Evolutionary conservation across 2,329 filamentous ascomycete species (phyloP), one percentile per base, ranked within the genome.

Genomic region (Hypoxylon sp.): DNA sequence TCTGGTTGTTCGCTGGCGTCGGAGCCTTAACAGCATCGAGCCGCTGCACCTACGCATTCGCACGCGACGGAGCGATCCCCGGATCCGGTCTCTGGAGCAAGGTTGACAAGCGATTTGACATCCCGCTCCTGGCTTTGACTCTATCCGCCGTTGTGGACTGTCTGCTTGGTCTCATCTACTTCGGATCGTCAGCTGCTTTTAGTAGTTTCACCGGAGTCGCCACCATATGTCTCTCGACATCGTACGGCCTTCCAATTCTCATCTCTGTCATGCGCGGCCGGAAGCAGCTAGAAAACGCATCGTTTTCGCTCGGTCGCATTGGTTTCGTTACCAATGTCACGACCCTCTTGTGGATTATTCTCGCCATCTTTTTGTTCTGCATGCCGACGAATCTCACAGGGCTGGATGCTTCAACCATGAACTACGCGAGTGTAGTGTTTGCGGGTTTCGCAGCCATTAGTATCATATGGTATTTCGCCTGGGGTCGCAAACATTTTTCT

Each of bases 121-220:
- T 92, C 45, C 89, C 90, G 0, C 73, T 93, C 1, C 84, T 78
- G 75, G 87, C 85, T 1, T 77, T 92, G 5, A 73, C 84, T 2
- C 76, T 92, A 2, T 90, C 87, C 0, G 86, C 87, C 0, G 65
- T 77, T 0, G 82, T 92, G 31, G 84, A 89, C 68, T 88, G 83
- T 60, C 72, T 91, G 7, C 78, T 92, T 0, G 89, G 88, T 0
- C 78, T 89, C 59, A 91, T 92, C 69, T 92, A 90, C 73, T 90
- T 92, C 58, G 89, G 89, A 7, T 89, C 85, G 1, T 81, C 82
- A 0, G 87, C 88, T 0, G 89, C 89, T 0, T 92, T 92, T 74
- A 88, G 87, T 75, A 86, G 84, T 7, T 91, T 92, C 70, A 91
- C 88, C 0, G 88, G 88, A 19, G 88, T 91, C 1, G 89, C 88